phyloP scores from a whole-genome alignment of 345 rosid species.

The Barbarea vulgaris region DNA sequence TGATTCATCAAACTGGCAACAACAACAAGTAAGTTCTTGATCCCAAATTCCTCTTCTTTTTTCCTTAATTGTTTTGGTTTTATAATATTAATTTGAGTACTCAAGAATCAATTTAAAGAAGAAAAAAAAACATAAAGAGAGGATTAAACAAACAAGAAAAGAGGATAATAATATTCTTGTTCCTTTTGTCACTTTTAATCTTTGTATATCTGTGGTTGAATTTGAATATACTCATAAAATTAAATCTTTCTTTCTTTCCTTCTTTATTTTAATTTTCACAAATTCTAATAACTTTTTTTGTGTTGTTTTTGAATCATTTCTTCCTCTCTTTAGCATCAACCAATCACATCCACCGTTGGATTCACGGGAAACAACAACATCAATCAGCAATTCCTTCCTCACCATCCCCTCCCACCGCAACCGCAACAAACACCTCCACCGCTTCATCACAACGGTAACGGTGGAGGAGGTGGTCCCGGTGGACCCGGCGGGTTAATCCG shows the following conservation, averaged over 20 bases:
- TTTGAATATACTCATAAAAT: conserved; percentile 45
- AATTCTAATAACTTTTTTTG: conserved; percentile 14
- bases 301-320: conserved; percentile 23
- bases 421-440: conserved; percentile 35
- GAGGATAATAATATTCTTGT: conserved; percentile 43
- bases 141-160: conserved; percentile 28
- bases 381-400: conserved; percentile 38
- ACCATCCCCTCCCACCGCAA: conserved; percentile 40
- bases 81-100: not conserved
- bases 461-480: conserved; percentile 60
- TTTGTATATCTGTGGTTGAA: conserved; percentile 41
- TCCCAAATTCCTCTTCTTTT: not conserved
- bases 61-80: not conserved
- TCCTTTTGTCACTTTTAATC: conserved; percentile 42
- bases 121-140: conserved; percentile 9
- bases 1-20: conserved; percentile 48
- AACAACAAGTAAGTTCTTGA: conserved; percentile 44
- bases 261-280: conserved; percentile 14
- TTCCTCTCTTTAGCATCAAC: conserved; percentile 39
- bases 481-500: conserved; percentile 46
- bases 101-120: conserved; percentile 16
- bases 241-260: conserved; percentile 26
- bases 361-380: conserved; percentile 46
- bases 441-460: conserved; percentile 45
- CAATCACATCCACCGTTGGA: conserved; percentile 46